Base-by-base conservation (phyloP, 1,284 basidiomycete species). In the Tilletia horrida region DNA sequence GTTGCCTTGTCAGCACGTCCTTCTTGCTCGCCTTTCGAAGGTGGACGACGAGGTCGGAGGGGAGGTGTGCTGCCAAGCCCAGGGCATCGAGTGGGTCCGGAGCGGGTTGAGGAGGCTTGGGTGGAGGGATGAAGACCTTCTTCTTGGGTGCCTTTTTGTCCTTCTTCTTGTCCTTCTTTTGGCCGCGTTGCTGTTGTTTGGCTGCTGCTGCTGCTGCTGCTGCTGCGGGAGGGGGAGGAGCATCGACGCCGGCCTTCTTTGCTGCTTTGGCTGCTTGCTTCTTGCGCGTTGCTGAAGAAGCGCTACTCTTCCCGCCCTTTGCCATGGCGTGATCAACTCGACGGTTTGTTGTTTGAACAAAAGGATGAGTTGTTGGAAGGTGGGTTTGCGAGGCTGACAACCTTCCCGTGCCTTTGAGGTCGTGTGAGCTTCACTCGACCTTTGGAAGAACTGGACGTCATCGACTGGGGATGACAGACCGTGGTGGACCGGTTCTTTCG, bases 51-150 rank as follows among this genome's bases (percentile, higher is more conserved):
- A 97, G 85, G 61, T 94, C 92, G 0, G 93, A 73, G 27, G 83
- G 82, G 25, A 83, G 73, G 59, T 78, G 64, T n/a, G 79, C 74
- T 13, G 81, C 90, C 9, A 97, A 85, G 0, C 93, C 93, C 25
- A 89, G 88, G 0, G 89, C 88, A 79, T 98, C 95, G 63, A 98
- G 86, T 4, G 96, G 96, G 85, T 97, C 93, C 16, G 88, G 90
- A 64, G 89, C 87, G 0, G 89, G 87, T 21, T 92, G 90, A 0
- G 88, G 87, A 35, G 93, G 93, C 59, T 80, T 80, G 18, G 76
- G 72, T 8, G 79, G 78, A 18, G 79, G 79, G 16, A 80, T 74
- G 48, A 71, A 81, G 48, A 76, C 73, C 69, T 79, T 78, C 67
- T 78, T 80, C 68, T 76, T 77, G 21, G 72, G 73, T 27, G 66